Base-by-base conservation (phyloP, 2,329 filamentous ascomycete genomes). In the Nigrospora oryzae region DNA sequence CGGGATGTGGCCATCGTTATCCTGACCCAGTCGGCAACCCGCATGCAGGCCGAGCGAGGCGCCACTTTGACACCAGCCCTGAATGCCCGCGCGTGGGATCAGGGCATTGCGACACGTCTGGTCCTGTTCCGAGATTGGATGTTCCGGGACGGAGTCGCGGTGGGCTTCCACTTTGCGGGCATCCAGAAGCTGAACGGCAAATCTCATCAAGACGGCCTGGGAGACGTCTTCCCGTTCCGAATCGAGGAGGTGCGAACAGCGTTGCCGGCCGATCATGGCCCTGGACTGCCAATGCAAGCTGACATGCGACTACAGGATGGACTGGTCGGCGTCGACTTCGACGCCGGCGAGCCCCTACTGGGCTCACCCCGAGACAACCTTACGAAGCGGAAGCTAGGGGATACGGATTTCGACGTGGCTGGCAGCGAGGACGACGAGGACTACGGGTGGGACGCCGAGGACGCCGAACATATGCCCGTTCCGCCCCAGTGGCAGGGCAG, bases 11-110 rank as follows among this genome's bases (percentile, higher is more conserved):
- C 88, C 19, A 71, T 95, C 36, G 69, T 95, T 3, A 62, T 93
- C 16, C 73, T 89, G 40, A 89, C 83, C 34, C 89, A 94, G 59
- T 88, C 85, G 47, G 84, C 83, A 36, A 94, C 88, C n/a, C 85
- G 83, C 52, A 83, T 94, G 66, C 81, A 84, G 49, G 71, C 72
- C 4, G 82, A 76, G 51, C 73, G 68, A 51, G 77, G 73, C 52
- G 85, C 89, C 13, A 77, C 83, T 11, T 69, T 97, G 40, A 76
- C 83, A 43, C 85, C 89, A 14, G 81, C 87, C 36, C 73, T 96
- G 50, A 84, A 84, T 46, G 82, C 85, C 13, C 73, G 73, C 16
- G 79, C 85, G 36, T 96, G 90, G 90, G 89, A 95, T 49, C 81
- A 79, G 51, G 84, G 81, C 31, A 70, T 95, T 34, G 78, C 80